Conservation (phyloP, 805 yeast species). For the Metschnikowia noctiluminum region DNA sequence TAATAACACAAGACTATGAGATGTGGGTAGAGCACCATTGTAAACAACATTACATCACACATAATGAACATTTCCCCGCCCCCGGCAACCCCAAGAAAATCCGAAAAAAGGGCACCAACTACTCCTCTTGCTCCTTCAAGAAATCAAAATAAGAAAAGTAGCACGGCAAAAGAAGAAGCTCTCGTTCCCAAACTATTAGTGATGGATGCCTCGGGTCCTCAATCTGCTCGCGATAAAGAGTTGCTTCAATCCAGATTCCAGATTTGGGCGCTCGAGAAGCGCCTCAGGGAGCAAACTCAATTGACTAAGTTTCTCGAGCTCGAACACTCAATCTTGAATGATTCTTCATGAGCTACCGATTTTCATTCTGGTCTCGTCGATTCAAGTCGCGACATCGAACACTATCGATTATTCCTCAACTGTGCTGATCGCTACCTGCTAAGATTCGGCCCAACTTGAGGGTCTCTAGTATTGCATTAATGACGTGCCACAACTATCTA, state of each 20-base stretch:
- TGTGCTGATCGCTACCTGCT: too few species aligned
- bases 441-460: too few species aligned
- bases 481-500: too few species aligned
- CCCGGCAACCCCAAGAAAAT: conserved; percentile 12
- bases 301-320: conserved; percentile 28
- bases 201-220: conserved; percentile 2
- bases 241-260: conserved; percentile 26
- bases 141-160: conserved; percentile 21
- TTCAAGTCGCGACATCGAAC: too few species aligned
- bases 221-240: conserved; percentile 12
- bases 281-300: conserved; percentile 22
- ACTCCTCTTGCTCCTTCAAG: conserved; percentile 34
- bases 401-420: too few species aligned
- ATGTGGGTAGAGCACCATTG: not conserved
- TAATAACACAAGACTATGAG: not conserved
- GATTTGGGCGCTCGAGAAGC: conserved; percentile 29
- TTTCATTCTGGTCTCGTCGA: too few species aligned
- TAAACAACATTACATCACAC: not conserved
- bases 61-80: not conserved
- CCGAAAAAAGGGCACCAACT: conserved; percentile 31
- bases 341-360: not conserved
- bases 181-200: conserved; percentile 1
- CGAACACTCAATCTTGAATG: conserved; percentile 18
- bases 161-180: conserved; percentile 7
- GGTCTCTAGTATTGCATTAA: too few species aligned